Evolutionary conservation across 2,329 filamentous ascomycete species (phyloP), one percentile per base, ranked within the genome.

Genomic region (Nannizziopsis barbatae): DNA sequence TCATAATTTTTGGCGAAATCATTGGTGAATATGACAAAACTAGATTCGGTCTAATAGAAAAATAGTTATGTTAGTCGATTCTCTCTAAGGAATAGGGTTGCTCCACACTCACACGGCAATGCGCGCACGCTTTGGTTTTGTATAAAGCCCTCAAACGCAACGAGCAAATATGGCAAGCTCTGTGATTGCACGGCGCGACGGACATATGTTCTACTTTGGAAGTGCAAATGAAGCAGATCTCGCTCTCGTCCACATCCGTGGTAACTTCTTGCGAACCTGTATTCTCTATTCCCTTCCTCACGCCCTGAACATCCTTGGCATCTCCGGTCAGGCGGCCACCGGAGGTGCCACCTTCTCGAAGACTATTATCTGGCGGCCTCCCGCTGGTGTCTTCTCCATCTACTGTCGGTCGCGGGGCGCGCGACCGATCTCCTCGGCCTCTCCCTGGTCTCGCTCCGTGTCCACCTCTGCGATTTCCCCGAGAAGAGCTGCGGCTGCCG

Each of bases 141-240:
- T 96, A 98, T 39, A 98, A 71, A 1, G 90, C 92, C 58, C 92
- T 79, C 78, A 96, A 79, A 51, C 92, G 79, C 57, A 98, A 71
- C 8, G 88, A 83, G 66, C 92, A 98, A 55, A 96, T 95, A 69
- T 98, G 92, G 64, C 92, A 98, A 42, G 90, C 95, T 50, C 86
- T 79, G 69, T 98, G 92, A 66, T 95, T 96, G 69, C 92, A 98
- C 15, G 92, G 90, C 30, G 89, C 81, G 55, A 98, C 80, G 8
- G 89, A 84, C 58, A 86, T 81, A 70, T 96, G 88, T 42, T 84
- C 80, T 42, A 98, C 83, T 1, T 83, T 79, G 55, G 89, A 95
- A 49, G 92, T 90, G 68, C 92, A 98, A 61, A 98, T 98, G 68
- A 96, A 96, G 77, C 92, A 98, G 52, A 95, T 77, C 53, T 95